Conservation (phyloP, 75 land plant species). For the Ceratopteris richardii region DNA sequence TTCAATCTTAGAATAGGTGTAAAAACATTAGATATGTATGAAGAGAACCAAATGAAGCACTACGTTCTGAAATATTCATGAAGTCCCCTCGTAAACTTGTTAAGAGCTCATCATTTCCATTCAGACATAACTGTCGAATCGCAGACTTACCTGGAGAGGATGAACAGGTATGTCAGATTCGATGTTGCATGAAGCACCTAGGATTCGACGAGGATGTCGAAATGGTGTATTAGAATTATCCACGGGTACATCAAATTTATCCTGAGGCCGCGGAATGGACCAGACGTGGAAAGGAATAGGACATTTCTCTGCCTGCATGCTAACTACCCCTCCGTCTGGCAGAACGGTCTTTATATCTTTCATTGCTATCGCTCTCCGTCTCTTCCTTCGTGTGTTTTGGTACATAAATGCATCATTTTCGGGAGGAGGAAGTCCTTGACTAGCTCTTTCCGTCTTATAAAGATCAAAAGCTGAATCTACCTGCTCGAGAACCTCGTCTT, state of each 20-base stretch:
- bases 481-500: slow-evolving; percentile 73
- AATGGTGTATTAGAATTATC: slow-evolving; percentile 85
- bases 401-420: slow-evolving; percentile 36
- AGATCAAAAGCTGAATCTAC: slow-evolving; percentile 62
- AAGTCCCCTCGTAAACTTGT: too few relatives aligned
- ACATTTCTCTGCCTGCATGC: slow-evolving; percentile 11
- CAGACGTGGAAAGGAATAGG: slow-evolving; percentile 84
- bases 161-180: slow-evolving; percentile 29
- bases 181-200: slow-evolving; percentile 50
- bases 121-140: too few relatives aligned
- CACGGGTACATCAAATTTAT: slow-evolving; percentile 57
- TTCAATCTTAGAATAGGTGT: too few relatives aligned
- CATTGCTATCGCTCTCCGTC: slow-evolving; percentile 19
- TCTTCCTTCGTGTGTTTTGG: slow-evolving; percentile 48
- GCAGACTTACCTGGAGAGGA: slow-evolving; percentile 3
- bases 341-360: not conserved
- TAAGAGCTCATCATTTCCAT: too few relatives aligned
- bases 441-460: slow-evolving; percentile 23
- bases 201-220: slow-evolving; percentile 51
- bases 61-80: too few relatives aligned
- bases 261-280: slow-evolving; percentile 73
- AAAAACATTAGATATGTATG: too few relatives aligned
- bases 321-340: not conserved
- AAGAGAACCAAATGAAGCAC: too few relatives aligned
- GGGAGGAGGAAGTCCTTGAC: slow-evolving; percentile 13